Percentiles rank a stretch among this genome's conserved stretches.
These are phyloP conservation scores for Penicillium soppii DNA, from an alignment of 495 filamentous ascomycete genomes.

Conservation along the genomic window DNA sequence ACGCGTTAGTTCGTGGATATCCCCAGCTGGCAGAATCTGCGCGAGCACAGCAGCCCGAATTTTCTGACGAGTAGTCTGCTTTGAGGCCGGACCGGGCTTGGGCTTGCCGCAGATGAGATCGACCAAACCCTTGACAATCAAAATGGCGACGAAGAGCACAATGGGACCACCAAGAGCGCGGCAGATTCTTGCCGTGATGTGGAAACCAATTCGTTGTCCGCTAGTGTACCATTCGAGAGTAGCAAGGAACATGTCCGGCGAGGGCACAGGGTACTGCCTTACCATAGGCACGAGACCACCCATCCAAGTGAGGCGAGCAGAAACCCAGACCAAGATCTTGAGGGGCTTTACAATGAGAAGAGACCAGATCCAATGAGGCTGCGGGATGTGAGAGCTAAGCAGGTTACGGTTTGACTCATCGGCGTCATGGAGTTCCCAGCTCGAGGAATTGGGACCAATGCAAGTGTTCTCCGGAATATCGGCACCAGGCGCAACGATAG, in stretches of 20 bases:
- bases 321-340: constrained; percentile 21
- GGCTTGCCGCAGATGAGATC: constrained; percentile 30
- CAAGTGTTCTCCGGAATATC: constrained; percentile 35
- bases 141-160: constrained; percentile 30
- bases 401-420: constrained; percentile 38
- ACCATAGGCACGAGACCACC: constrained; percentile 39
- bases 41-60: constrained; percentile 34
- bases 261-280: constrained; percentile 7
- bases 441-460: constrained; percentile 48
- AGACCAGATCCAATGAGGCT: constrained; percentile 32
- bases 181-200: constrained; percentile 36
- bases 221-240: constrained; percentile 40
- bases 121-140: constrained; percentile 24
- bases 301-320: constrained; percentile 38
- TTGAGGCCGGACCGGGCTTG: constrained; percentile 22
- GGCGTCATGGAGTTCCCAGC: constrained; percentile 41
- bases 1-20: constrained; percentile 25
- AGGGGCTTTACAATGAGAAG: constrained; percentile 31
- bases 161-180: constrained; percentile 33
- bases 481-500: constrained; percentile 42
- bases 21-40: constrained; percentile 28
- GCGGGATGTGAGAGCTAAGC: constrained; percentile 24
- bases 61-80: constrained; percentile 25
- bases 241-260: constrained; percentile 21
- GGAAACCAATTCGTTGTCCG: constrained; percentile 33